phyloP scores from a whole-genome alignment of 768 basidiomycete genomes.

The Tulasnella sp. region DNA sequence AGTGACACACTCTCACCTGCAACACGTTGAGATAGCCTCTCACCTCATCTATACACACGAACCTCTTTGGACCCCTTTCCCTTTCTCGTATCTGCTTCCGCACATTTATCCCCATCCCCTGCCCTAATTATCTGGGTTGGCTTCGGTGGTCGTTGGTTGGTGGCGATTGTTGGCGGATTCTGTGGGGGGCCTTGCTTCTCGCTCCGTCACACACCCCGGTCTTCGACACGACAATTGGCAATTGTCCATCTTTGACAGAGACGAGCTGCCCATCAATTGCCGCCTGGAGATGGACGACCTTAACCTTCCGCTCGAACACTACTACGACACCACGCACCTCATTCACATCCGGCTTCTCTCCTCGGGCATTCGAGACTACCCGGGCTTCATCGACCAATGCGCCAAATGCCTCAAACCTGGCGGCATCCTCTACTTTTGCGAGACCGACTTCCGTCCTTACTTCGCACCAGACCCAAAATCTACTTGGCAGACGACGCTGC shows the following conservation, averaged over 20 bases:
- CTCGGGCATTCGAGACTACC: constrained; percentile 19
- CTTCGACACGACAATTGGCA: background rate
- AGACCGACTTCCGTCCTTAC: constrained; percentile 21
- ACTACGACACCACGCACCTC: constrained; percentile 10
- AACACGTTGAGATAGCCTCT: constrained; percentile 3
- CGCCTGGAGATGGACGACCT: constrained; percentile 25
- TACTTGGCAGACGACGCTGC: background rate
- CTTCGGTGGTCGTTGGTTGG: background rate
- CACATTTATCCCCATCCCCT: background rate
- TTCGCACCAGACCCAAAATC: background rate
- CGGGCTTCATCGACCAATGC: constrained; percentile 8
- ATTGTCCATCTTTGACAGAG: background rate
- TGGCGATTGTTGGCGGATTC: background rate
- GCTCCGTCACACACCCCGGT: background rate
- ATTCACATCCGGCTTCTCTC: constrained; percentile 22
- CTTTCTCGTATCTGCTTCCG: background rate
- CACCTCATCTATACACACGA: background rate
- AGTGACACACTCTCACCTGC: constrained; percentile 10
- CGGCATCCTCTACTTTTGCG: constrained; percentile 12
- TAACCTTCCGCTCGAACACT: constrained; percentile 22
- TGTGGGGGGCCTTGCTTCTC: background rate
- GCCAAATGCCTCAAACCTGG: background rate
- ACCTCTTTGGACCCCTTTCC: background rate
- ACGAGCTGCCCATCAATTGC: background rate
- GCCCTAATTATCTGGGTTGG: background rate